A percentile compares a stretch with the other conserved stretches of the same genome.
Evolutionary conservation across 1,284 basidiomycete genomes (phyloP).

Genomic region (Apiotrichum brassicae): DNA sequence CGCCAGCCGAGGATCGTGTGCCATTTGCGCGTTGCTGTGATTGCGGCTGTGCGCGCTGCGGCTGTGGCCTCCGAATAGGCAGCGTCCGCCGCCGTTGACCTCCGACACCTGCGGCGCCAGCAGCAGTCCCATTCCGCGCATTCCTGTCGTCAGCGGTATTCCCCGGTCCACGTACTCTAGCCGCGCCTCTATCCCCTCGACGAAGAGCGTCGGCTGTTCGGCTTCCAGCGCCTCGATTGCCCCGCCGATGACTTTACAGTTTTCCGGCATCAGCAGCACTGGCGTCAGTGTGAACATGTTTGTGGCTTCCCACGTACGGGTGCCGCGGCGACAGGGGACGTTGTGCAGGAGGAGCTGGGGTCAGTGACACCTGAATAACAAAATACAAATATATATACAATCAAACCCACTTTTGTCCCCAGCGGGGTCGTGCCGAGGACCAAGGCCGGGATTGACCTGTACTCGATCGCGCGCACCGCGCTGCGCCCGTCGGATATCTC

Average conservation of each 20-base stretch:
- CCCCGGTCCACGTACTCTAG: conserved; percentile 18
- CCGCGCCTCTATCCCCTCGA: conserved; percentile 19
- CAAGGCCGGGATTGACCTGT: conserved; percentile 30
- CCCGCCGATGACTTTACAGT: conserved; percentile 33
- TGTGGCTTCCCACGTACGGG: conserved; percentile 17
- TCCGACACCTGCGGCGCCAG: too few species aligned
- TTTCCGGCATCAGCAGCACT: conserved; percentile 40
- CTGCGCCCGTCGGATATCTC: conserved; percentile 40
- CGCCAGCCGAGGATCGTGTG: background rate
- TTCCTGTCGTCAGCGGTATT: conserved; percentile 16
- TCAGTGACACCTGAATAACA: background rate
- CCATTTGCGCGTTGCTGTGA: background rate
- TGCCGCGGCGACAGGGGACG: conserved; percentile 26
- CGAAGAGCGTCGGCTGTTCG: conserved; percentile 31
- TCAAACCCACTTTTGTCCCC: conserved; percentile 37
- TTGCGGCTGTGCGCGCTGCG: too few species aligned
- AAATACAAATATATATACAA: background rate
- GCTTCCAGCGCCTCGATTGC: conserved; percentile 34
- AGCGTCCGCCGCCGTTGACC: background rate
- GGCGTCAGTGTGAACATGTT: background rate
- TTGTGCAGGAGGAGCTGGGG: conserved; percentile 36
- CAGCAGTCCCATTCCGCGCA: conserved; percentile 6
- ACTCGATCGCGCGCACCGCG: conserved; percentile 40
- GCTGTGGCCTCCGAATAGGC: background rate
- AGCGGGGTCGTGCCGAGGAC: conserved; percentile 39